These are phyloP conservation scores for Scutellaria galericulata DNA, from an alignment of 257 asterid genomes.

Conservation along the genomic window DNA sequence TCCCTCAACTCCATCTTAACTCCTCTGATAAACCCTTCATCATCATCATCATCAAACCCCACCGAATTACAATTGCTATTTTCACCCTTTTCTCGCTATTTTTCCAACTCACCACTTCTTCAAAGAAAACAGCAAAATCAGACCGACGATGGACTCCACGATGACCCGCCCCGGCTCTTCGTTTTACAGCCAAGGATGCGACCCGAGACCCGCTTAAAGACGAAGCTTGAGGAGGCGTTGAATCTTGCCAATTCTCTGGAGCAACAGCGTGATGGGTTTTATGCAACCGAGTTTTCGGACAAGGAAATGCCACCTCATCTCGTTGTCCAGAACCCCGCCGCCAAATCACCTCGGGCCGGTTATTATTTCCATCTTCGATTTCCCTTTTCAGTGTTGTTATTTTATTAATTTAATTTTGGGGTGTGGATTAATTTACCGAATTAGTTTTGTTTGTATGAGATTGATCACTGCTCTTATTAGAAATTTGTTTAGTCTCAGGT, in stretches of 20 bases:
- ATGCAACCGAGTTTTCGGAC: slow-evolving; percentile 59
- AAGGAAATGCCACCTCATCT: slow-evolving; percentile 76
- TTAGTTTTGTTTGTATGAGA: not conserved
- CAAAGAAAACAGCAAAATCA: slow-evolving; percentile 37
- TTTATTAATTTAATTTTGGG: slow-evolving; percentile 16
- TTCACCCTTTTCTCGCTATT: slow-evolving; percentile 33
- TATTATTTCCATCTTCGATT: slow-evolving; percentile 23
- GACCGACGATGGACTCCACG: slow-evolving; percentile 46
- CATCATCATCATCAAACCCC: slow-evolving; percentile 14
- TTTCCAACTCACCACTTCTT: slow-evolving; percentile 46
- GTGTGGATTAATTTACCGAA: not conserved
- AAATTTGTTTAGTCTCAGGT: slow-evolving; percentile 3
- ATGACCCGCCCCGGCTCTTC: slow-evolving; percentile 70
- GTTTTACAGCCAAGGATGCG: slow-evolving; percentile 92
- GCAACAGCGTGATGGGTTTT: slow-evolving; percentile 75
- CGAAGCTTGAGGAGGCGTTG: slow-evolving; percentile 82
- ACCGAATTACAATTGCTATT: slow-evolving; percentile 8
- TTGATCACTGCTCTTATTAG: not conserved
- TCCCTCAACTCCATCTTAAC: slow-evolving; percentile 31
- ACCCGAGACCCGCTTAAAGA: slow-evolving; percentile 61
- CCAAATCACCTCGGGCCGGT: slow-evolving; percentile 76
- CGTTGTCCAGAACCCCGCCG: slow-evolving; percentile 83
- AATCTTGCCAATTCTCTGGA: slow-evolving; percentile 90
- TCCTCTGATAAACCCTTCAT: slow-evolving; percentile 35
- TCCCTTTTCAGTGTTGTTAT: not conserved